Evolutionary conservation across 306 rosid genomes (phyloP).

Genomic region (Dicorynia guianensis): DNA sequence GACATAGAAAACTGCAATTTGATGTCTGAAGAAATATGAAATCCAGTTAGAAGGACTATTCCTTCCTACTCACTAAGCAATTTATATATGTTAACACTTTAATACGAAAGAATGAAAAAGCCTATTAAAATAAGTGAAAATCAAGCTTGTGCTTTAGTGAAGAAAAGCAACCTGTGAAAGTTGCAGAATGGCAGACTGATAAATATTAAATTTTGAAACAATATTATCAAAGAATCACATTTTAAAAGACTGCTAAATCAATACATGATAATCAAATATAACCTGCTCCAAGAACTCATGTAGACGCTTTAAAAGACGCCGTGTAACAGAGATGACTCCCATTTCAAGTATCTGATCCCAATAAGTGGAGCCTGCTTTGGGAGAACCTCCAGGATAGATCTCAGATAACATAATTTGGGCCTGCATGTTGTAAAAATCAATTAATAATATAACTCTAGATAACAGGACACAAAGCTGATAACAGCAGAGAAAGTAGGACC

Average conservation of each 20-base stretch:
- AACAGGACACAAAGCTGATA: slow-evolving; percentile 33
- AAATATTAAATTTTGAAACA: not conserved
- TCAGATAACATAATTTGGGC: slow-evolving; percentile 92
- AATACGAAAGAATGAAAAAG: not conserved
- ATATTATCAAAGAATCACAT: not conserved
- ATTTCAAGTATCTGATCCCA: slow-evolving; percentile 97
- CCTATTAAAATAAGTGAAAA: not conserved
- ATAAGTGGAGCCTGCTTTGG: slow-evolving; percentile 81
- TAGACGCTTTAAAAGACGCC: slow-evolving; percentile 86
- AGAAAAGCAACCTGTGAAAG: too few relatives aligned
- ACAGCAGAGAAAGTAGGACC: slow-evolving; percentile 29
- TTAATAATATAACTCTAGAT: slow-evolving; percentile 29
- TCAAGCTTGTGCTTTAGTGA: too few relatives aligned
- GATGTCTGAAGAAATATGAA: not conserved
- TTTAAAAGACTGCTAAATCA: slow-evolving; percentile 27
- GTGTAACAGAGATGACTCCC: slow-evolving; percentile 78
- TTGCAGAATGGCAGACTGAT: too few relatives aligned
- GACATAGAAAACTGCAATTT: too few relatives aligned
- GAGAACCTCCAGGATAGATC: slow-evolving; percentile 95
- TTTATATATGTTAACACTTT: too few relatives aligned
- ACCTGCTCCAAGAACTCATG: slow-evolving; percentile 95
- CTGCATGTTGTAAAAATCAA: slow-evolving; percentile 52
- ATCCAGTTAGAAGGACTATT: not conserved
- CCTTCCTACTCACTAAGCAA: not conserved
- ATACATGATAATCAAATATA: slow-evolving; percentile 34